These are phyloP conservation scores for Alternaria panax DNA, from an alignment of 2,329 filamentous ascomycete genomes.

Conservation along the genomic window DNA sequence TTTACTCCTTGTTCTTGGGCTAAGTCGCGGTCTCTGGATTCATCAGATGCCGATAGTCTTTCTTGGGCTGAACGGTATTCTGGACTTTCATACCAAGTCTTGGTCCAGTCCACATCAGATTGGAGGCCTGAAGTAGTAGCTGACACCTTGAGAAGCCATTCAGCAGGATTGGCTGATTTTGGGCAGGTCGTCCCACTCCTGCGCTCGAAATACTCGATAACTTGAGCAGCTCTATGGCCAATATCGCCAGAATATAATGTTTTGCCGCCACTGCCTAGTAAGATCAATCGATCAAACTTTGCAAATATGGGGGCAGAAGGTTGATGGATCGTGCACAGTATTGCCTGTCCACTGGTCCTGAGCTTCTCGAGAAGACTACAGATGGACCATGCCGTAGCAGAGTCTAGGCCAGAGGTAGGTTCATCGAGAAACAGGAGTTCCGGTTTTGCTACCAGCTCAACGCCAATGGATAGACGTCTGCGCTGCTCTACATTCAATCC, in stretches of 20 bases:
- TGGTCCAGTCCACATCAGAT: background rate
- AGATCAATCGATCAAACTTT: conserved; percentile 79
- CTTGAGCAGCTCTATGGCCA: conserved; percentile 68
- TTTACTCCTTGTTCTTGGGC: too few relatives aligned
- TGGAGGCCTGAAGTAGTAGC: too few relatives aligned
- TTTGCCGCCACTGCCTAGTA: conserved; percentile 74
- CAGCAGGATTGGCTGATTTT: conserved; percentile 73
- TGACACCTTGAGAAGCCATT: conserved; percentile 71
- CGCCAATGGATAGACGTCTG: conserved; percentile 67
- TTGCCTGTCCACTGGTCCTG: conserved; percentile 76
- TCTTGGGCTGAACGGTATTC: too few relatives aligned
- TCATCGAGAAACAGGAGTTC: conserved; percentile 66
- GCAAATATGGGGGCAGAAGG: conserved; percentile 91
- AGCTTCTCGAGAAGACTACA: conserved; percentile 83
- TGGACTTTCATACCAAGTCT: background rate
- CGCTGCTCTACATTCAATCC: conserved; percentile 51
- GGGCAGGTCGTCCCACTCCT: conserved; percentile 73
- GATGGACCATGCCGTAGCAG: conserved; percentile 83
- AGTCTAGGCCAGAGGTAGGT: conserved; percentile 84
- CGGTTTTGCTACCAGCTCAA: conserved; percentile 48
- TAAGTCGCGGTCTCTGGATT: too few relatives aligned
- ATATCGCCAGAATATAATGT: conserved; percentile 83
- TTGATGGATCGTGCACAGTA: conserved; percentile 94
- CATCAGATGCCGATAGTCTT: too few relatives aligned
- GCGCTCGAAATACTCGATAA: conserved; percentile 76